Percentiles rank a stretch among this genome's conserved stretches.
phyloP scores from a whole-genome alignment of 192 early-diverging fungal species.

The Backusella liffmaniae region DNA sequence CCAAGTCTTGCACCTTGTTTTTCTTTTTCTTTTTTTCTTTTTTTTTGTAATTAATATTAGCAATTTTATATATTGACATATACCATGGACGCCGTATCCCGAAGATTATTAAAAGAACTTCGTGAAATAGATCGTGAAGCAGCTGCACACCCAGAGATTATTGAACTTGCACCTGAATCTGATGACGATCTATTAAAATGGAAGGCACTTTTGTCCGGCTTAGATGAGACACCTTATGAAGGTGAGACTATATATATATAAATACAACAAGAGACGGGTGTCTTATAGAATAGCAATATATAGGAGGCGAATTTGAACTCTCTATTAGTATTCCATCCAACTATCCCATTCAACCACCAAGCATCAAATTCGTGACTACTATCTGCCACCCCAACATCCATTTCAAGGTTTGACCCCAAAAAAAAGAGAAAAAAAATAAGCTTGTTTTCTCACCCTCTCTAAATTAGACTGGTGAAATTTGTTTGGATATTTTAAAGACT shows the following conservation, averaged over 20 bases:
- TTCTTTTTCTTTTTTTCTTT: neutral
- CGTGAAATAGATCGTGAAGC: conserved; percentile 54
- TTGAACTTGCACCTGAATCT: conserved; percentile 53
- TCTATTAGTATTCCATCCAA: conserved; percentile 64
- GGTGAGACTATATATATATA: conserved; percentile 34
- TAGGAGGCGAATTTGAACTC: conserved; percentile 69
- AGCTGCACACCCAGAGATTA: conserved; percentile 51
- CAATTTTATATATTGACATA: neutral
- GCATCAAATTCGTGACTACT: conserved; percentile 67
- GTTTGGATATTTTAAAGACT: conserved; percentile 90
- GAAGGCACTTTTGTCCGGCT: conserved; percentile 65
- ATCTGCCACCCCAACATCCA: conserved; percentile 95
- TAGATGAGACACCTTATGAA: conserved; percentile 68
- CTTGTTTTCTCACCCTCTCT: neutral
- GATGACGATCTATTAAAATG: conserved; percentile 74
- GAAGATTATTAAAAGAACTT: conserved; percentile 62
- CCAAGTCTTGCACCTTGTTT: neutral
- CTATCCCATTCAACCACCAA: conserved; percentile 82
- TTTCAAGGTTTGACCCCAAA: conserved; percentile 65
- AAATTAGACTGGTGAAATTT: conserved; percentile 91
- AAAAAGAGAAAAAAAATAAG: neutral
- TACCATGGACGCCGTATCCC: conserved; percentile 44
- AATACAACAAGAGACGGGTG: neutral
- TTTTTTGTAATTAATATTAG: conserved; percentile 1
- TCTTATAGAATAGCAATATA: conserved; percentile 13